Percentiles rank a stretch among this genome's conserved stretches.
phyloP scores from a whole-genome alignment of 2,329 filamentous ascomycete species.

The Fusarium sterilihyphosum region DNA sequence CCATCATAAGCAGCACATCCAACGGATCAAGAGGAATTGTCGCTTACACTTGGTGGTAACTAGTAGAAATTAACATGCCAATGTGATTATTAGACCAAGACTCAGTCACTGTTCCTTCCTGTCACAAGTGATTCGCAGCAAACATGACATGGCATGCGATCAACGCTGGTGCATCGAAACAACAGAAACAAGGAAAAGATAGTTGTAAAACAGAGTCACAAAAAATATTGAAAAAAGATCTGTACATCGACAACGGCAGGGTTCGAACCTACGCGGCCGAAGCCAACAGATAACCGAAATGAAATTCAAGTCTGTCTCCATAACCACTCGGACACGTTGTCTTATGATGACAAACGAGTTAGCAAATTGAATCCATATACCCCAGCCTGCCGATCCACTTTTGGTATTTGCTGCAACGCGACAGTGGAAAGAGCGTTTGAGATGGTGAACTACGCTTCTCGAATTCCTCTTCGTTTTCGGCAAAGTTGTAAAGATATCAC shows the following conservation, averaged over 20 bases:
- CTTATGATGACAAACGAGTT: accelerated
- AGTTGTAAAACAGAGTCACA: no score
- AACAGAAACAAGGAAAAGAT: background rate
- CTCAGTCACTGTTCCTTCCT: background rate
- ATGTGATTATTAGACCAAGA: background rate
- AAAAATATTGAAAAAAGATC: no score
- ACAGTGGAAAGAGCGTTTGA: background rate
- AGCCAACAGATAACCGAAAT: conserved; percentile 8
- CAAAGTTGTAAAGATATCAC: background rate
- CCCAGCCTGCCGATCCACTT: background rate
- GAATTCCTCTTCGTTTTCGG: background rate
- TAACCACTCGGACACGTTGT: conserved; percentile 28
- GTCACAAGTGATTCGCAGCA: background rate
- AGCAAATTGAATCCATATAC: accelerated
- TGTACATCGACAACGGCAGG: conserved; percentile 4
- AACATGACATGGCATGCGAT: background rate
- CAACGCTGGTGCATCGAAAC: background rate
- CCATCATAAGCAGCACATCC: background rate
- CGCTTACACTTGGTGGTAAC: background rate
- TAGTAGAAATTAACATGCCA: background rate
- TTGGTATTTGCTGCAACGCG: background rate
- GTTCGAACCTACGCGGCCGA: conserved; percentile 21
- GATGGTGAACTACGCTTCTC: background rate
- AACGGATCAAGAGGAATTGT: background rate
- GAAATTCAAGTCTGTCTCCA: conserved; percentile 12